Evolutionary conservation across 2,329 filamentous ascomycete species (phyloP), one percentile per base, ranked within the genome.

Genomic region (Dactylellina leptospora): DNA sequence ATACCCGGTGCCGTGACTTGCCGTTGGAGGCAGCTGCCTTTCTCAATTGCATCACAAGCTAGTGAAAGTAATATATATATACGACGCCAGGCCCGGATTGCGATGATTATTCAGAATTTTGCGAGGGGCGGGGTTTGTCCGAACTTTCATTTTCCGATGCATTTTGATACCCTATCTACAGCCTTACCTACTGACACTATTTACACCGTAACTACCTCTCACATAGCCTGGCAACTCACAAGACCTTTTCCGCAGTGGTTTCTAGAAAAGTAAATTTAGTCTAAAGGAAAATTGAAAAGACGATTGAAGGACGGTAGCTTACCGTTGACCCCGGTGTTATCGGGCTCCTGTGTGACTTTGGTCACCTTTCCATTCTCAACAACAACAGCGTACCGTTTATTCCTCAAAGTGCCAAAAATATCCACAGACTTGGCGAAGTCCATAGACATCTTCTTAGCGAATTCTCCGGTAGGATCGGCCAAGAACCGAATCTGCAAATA

Each of bases 271-370:
- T n/a, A 51, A 33, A 23, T 9, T 22, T 47, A 40, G 16, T 22
- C 5, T 38, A 25, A 9, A n/a, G 4, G 4, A 48, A 33, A 44
- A n/a, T 18, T 22, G 40, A 20, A 45, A 45, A 40, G 2, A 40
- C 1, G 1, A 45, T 45, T 18, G 2, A 20, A 51, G 27, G 10
- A 20, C 20, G 27, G 9, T 30, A 33, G 54, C 74, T 72, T 27
- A 76, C 76, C 75, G 33, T 74, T 74, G 16, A 76, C 71, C 8
- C 76, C 75, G 42, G 75, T 76, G 44, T 76, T 77, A 74, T 78
- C 76, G 2, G 74, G 75, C 58, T 77, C 76, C 38, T 74, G 48
- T 27, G 75, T 74, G 13, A 76, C 56, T 59, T 75, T 73, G 16
- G 53, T 74, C 23, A 76, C 75, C 42, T 73, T 77, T 13, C 76